Percentiles rank a stretch among this genome's conserved stretches.
These are phyloP conservation scores for Neonectria hederae DNA, from an alignment of 2,329 filamentous ascomycete genomes.

Conservation along the genomic window DNA sequence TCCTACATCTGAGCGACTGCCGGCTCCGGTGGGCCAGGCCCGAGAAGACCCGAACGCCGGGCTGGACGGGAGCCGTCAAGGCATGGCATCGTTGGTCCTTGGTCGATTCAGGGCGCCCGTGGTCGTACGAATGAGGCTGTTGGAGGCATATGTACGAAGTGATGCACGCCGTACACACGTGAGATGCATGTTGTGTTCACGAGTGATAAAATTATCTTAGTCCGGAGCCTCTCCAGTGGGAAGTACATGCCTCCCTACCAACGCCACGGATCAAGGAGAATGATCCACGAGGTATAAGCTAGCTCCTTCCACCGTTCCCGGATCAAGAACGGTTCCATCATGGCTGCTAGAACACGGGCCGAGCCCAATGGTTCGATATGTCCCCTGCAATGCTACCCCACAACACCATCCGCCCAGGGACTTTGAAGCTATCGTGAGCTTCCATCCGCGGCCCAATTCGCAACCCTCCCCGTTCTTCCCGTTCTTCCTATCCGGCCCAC, in stretches of 20 bases:
- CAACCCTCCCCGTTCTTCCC: not conserved
- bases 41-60: constrained; percentile 34
- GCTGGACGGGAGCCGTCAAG: constrained; percentile 19
- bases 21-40: constrained; percentile 30
- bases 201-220: constrained; percentile 8
- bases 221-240: not conserved
- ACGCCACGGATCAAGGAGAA: not conserved
- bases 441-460: constrained; percentile 22
- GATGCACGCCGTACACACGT: not conserved
- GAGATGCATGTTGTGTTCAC: constrained; percentile 9
- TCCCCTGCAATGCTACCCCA: constrained; percentile 34
- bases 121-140: constrained; percentile 27
- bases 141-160: constrained; percentile 9
- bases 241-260: not conserved
- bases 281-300: constrained; percentile 10
- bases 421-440: constrained; percentile 39
- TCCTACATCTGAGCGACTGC: constrained; percentile 15
- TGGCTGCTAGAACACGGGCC: constrained; percentile 26
- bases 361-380: constrained; percentile 27
- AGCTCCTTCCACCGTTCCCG: not conserved
- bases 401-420: constrained; percentile 37
- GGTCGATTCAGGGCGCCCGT: constrained; percentile 12
- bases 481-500: not conserved
- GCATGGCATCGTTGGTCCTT: not conserved
- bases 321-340: constrained; percentile 13